These are phyloP conservation scores for Cystobasidiaceae sp. DNA, from an alignment of 1,284 basidiomycete genomes.

Conservation along the genomic window DNA sequence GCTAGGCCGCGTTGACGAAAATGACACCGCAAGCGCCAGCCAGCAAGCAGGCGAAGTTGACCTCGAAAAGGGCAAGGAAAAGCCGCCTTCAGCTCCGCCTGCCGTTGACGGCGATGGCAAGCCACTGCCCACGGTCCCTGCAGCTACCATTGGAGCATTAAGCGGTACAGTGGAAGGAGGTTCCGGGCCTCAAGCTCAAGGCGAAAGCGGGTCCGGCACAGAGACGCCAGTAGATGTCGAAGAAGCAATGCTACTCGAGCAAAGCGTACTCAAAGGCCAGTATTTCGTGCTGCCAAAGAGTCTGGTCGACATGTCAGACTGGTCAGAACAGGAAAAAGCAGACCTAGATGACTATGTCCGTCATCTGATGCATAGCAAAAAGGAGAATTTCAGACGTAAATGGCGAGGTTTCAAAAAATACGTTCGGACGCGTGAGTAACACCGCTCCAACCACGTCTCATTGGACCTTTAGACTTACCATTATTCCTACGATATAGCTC, in stretches of 20 bases:
- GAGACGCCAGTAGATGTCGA: slow-evolving; percentile 15
- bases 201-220: background rate
- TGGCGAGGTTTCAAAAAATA: slow-evolving; percentile 31
- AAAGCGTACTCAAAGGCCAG: slow-evolving; percentile 15
- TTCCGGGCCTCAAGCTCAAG: too few species aligned
- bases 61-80: background rate
- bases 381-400: slow-evolving; percentile 17
- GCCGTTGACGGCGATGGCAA: too few species aligned
- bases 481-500: background rate
- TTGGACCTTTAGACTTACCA: background rate
- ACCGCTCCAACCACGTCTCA: background rate
- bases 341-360: slow-evolving; percentile 34
- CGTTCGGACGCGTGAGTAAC: slow-evolving; percentile 27
- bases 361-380: slow-evolving; percentile 32
- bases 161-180: background rate
- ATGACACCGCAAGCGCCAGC: background rate
- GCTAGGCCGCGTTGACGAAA: background rate
- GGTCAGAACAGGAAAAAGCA: slow-evolving; percentile 33
- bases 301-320: slow-evolving; percentile 30
- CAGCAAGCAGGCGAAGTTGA: background rate
- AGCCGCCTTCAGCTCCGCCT: too few species aligned
- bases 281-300: slow-evolving; percentile 30
- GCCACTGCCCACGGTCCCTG: background rate
- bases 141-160: background rate
- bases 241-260: background rate